phyloP scores from a whole-genome alignment of 1,284 basidiomycete species.

The Tilletia caries region DNA sequence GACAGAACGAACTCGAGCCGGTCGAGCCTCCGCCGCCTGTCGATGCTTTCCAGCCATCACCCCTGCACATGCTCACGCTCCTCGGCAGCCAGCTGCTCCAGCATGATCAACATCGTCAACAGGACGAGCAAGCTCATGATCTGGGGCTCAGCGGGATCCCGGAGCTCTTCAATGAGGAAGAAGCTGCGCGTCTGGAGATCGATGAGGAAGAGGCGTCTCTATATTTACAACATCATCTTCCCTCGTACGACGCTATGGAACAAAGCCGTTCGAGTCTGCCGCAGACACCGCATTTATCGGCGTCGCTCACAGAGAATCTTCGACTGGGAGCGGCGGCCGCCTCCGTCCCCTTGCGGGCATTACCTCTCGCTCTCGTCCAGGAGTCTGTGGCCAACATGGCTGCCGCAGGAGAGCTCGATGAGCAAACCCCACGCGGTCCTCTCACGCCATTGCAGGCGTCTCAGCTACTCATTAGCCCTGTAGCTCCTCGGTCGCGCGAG shows the following conservation, averaged over 20 bases:
- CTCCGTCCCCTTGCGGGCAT: neutral
- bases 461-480: neutral
- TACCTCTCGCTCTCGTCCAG: neutral
- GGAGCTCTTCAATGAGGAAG: conserved; percentile 7
- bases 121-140: neutral
- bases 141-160: conserved; percentile 6
- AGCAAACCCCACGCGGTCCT: neutral
- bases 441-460: neutral
- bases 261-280: neutral
- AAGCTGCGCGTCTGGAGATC: neutral
- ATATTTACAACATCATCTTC: no score
- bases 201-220: neutral
- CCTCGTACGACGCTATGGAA: neutral
- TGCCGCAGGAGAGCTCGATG: neutral
- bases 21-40: neutral
- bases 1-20: no score
- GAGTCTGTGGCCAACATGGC: neutral
- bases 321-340: neutral
- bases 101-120: conserved; percentile 3
- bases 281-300: no score
- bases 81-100: conserved; percentile 11
- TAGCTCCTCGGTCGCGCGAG: neutral
- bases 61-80: conserved; percentile 9
- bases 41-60: conserved; percentile 2
- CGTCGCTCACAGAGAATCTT: no score